Percentiles rank a stretch among this genome's conserved stretches.
Evolutionary conservation across 805 yeast species (phyloP).

Genomic region (Barnettozyma californica): DNA sequence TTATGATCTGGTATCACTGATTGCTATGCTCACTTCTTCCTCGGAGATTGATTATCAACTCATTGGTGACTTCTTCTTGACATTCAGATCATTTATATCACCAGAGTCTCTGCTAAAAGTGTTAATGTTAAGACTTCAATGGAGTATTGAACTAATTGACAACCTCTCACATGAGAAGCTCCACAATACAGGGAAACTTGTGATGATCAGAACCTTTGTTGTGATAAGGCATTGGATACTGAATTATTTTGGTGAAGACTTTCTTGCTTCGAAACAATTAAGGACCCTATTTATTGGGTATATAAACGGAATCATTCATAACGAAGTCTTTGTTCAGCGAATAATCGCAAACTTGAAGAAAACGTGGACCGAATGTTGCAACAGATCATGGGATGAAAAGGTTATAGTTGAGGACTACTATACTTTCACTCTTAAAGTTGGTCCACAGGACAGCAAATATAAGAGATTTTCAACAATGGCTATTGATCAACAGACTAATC

Average conservation of each 20-base stretch:
- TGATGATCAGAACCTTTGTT: slow-evolving; percentile 78
- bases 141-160: slow-evolving; percentile 51
- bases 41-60: slow-evolving; percentile 60
- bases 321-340: slow-evolving; percentile 28
- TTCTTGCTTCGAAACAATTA: slow-evolving; percentile 46
- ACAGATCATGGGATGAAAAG: slow-evolving; percentile 26
- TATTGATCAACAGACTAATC: slow-evolving; percentile 33
- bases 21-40: slow-evolving; percentile 20
- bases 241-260: slow-evolving; percentile 85
- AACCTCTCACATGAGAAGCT: slow-evolving; percentile 24
- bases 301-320: slow-evolving; percentile 19
- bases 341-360: slow-evolving; percentile 42
- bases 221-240: slow-evolving; percentile 84
- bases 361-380: slow-evolving; percentile 40
- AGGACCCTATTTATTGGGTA: slow-evolving; percentile 40
- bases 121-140: slow-evolving; percentile 58
- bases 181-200: slow-evolving; percentile 52
- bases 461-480: slow-evolving; percentile 35
- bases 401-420: slow-evolving; percentile 24
- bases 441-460: slow-evolving; percentile 22
- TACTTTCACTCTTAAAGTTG: slow-evolving; percentile 20
- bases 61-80: slow-evolving; percentile 79
- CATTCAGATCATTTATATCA: slow-evolving; percentile 67
- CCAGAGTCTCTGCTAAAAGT: slow-evolving; percentile 54
- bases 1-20: slow-evolving; percentile 10